Evolutionary conservation across 495 filamentous ascomycete species (phyloP).

Genomic region (Lepidopterella palustris): DNA sequence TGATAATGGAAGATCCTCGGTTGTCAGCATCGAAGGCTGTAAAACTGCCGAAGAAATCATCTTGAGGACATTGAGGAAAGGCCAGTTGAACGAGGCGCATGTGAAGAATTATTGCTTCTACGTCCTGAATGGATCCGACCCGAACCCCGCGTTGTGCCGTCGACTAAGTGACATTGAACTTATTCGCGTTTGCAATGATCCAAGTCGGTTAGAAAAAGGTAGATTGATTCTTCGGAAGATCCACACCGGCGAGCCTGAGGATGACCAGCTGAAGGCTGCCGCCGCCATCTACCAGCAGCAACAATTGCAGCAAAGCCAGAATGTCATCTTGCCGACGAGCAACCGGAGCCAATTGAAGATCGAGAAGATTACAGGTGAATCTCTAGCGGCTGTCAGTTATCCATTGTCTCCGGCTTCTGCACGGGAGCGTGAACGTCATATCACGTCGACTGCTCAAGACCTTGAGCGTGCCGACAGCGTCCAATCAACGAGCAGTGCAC

Average conservation of each 20-base stretch:
- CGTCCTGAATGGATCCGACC: constrained; percentile 68
- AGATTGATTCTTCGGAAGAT: constrained; percentile 86
- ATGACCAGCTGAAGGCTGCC: constrained; percentile 71
- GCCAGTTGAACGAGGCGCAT: constrained; percentile 46
- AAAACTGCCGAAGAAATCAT: constrained; percentile 88
- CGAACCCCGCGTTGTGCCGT: constrained; percentile 68
- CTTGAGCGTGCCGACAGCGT: constrained; percentile 52
- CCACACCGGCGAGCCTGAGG: constrained; percentile 76
- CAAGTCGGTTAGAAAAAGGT: constrained; percentile 69
- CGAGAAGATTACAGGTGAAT: constrained; percentile 76
- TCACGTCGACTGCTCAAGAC: constrained; percentile 53
- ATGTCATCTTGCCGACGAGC: constrained; percentile 55
- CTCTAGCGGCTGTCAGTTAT: constrained; percentile 72
- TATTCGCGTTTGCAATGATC: constrained; percentile 73
- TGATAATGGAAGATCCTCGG: constrained; percentile 76
- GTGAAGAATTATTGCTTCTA: constrained; percentile 44
- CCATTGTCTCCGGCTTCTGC: constrained; percentile 65
- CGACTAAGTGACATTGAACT: constrained; percentile 78
- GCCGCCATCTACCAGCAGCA: constrained; percentile 80
- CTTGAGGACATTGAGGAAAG: constrained; percentile 74
- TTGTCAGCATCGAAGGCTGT: constrained; percentile 82
- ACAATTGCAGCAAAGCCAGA: constrained; percentile 60
- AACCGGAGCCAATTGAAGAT: constrained; percentile 69
- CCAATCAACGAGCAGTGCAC: constrained; percentile 40
- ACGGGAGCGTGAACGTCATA: constrained; percentile 55